phyloP scores from a whole-genome alignment of 2,329 filamentous ascomycete genomes.

The Penicillium sp. region DNA sequence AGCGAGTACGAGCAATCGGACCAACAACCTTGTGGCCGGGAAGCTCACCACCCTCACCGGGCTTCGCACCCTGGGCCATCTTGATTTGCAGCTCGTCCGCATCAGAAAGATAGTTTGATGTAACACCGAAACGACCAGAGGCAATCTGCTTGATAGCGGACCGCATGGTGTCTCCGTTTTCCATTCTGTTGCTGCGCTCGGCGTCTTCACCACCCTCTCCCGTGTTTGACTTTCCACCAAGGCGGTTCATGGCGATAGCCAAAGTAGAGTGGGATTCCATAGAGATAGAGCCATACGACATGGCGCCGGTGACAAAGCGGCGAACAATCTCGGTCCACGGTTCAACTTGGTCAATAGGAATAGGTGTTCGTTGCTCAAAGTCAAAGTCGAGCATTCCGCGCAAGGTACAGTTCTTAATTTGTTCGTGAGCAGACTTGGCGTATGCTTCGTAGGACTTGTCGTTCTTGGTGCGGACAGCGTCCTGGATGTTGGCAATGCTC shows the following conservation, averaged over 20 bases:
- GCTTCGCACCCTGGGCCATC: slow-evolving; percentile 98
- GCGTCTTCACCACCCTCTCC: slow-evolving; percentile 96
- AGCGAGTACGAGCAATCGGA: slow-evolving; percentile 89
- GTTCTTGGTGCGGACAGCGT: slow-evolving; percentile 94
- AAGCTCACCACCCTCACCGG: slow-evolving; percentile 94
- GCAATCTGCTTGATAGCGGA: slow-evolving; percentile 98
- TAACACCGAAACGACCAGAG: slow-evolving; percentile 93
- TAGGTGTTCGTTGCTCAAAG: slow-evolving; percentile 80
- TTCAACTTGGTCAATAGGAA: slow-evolving; percentile 95
- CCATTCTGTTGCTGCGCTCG: slow-evolving; percentile 80
- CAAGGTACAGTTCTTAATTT: slow-evolving; percentile 94
- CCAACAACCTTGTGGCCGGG: slow-evolving; percentile 96
- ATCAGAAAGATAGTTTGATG: slow-evolving; percentile 89
- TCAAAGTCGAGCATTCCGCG: slow-evolving; percentile 95
- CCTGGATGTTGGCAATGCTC: slow-evolving; percentile 95
- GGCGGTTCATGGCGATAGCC: slow-evolving; percentile 93
- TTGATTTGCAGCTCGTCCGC: slow-evolving; percentile 98
- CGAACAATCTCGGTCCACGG: slow-evolving; percentile 98
- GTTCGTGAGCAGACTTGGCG: slow-evolving; percentile 88
- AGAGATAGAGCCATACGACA: slow-evolving; percentile 98
- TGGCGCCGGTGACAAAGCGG: slow-evolving; percentile 93
- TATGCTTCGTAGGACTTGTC: slow-evolving; percentile 99
- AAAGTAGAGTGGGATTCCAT: slow-evolving; percentile 98
- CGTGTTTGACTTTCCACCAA: slow-evolving; percentile 96
- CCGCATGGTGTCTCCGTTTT: slow-evolving; percentile 94